Evolutionary conservation across 2,329 filamentous ascomycete species (phyloP), one percentile per base, ranked within the genome.

Genomic region (Purpureocillium takamizusanense): DNA sequence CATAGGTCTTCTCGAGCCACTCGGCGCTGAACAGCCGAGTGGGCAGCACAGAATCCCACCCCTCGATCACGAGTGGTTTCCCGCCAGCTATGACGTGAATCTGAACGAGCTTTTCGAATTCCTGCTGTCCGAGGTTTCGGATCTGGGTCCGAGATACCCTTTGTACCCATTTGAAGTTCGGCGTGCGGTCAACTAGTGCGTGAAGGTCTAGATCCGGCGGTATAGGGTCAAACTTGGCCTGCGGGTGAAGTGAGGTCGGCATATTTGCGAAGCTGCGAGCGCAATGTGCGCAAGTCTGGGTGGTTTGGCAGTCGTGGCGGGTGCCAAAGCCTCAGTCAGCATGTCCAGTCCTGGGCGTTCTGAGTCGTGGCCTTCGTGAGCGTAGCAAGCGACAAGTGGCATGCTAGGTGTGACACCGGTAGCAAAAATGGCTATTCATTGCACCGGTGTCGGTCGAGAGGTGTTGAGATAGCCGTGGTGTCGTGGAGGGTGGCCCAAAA

Each of bases 171-270:
- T 88, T 79, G 53, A 98, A 94, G 54, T 94, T 95, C 3, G 81
- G 72, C 0, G 83, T 85, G 8, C 74, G 72, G 41, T 92, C 81
- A 13, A 97, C 86, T 2, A 97, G 69, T 1, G 66, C 64, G 30
- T 77, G 66, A 13, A 97, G 69, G 55, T 97, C 83, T 41, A 97
- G 77, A 53, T 90, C 78, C 0, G 89, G 89, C 0, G 88, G 77
- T 34, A 97, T 85, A 1, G 90, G 89, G 59, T 94, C 87, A 60
- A 97, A 97, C 37, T 88, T 86, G 13, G 88, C 87, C 54, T 87
- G 82, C 1, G 86, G 86, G 51, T 89, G 80, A 42, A 82, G 69
- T 12, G 83, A 72, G 13, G 70, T 66, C 39, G 86, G 83, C 88
- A 95, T 95, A 21, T 53, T 72, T 51, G 43, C 40, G 38, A 36